Evolutionary conservation across 345 rosid species (phyloP).

Genomic region (Gossypium bickii): DNA sequence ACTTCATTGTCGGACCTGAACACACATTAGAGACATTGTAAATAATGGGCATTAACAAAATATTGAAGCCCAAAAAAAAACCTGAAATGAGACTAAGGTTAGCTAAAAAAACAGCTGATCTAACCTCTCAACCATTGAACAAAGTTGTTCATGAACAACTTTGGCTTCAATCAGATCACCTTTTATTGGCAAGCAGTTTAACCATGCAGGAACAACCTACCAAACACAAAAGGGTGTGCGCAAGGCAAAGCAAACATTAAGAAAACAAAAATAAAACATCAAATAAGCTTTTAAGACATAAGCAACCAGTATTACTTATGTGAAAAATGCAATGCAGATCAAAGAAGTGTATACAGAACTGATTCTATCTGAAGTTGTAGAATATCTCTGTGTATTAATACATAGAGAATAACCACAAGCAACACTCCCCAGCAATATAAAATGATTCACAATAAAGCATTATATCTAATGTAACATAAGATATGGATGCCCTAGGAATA

Average conservation of each 20-base stretch:
- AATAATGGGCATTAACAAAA: constrained; percentile 2
- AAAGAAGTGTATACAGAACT: not conserved
- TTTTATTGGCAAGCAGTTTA: constrained; percentile 88
- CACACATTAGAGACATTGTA: constrained; percentile 9
- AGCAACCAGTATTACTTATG: too few species aligned
- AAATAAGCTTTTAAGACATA: too few species aligned
- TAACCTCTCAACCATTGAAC: constrained; percentile 94
- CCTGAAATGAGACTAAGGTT: not conserved
- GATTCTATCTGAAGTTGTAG: not conserved
- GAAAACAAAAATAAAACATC: not conserved
- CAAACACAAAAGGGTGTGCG: constrained; percentile 3
- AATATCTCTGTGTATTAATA: not conserved
- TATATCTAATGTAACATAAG: not conserved
- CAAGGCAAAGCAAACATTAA: not conserved
- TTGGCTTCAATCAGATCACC: constrained; percentile 96
- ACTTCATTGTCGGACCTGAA: constrained; percentile 83
- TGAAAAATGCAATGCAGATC: not conserved
- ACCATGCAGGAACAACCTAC: constrained; percentile 96
- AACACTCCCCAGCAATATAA: not conserved
- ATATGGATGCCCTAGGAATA: not conserved
- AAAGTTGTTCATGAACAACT: constrained; percentile 92
- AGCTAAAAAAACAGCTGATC: not conserved
- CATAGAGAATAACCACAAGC: not conserved
- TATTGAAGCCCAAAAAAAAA: not conserved
- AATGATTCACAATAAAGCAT: not conserved